Conservation (phyloP, 352 stramenopile genomes). For the Lagenidium giganteum region DNA sequence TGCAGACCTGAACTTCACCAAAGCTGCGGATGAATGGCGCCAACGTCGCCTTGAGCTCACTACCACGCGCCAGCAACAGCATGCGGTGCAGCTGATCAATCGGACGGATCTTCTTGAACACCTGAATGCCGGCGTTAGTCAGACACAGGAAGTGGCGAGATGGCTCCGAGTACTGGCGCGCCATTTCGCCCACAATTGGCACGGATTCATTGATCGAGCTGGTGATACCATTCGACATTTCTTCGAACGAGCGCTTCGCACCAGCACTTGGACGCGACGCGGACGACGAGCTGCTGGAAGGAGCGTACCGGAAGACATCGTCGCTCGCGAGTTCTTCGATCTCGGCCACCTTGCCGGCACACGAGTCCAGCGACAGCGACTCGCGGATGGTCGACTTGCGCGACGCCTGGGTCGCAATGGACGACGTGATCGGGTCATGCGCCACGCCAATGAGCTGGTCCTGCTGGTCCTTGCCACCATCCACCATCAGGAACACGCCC, state of each 20-base stretch:
- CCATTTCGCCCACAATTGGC: conserved; percentile 55
- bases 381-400: conserved; percentile 63
- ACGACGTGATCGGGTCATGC: conserved; percentile 60
- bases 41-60: conserved; percentile 47
- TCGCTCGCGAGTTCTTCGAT: conserved; percentile 44
- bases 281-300: conserved; percentile 6
- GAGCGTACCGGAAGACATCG: neutral
- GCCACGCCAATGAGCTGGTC: conserved; percentile 61
- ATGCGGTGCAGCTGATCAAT: conserved; percentile 73
- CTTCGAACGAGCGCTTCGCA: conserved; percentile 57
- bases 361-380: conserved; percentile 53
- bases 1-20: conserved; percentile 63
- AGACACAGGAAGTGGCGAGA: conserved; percentile 73
- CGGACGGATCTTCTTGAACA: conserved; percentile 80
- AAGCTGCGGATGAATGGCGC: conserved; percentile 67
- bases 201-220: conserved; percentile 9
- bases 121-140: conserved; percentile 71
- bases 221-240: conserved; percentile 37
- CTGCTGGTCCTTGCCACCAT: conserved; percentile 59
- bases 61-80: conserved; percentile 43
- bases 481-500: conserved; percentile 62
- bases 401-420: conserved; percentile 33
- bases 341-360: conserved; percentile 67
- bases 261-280: too few species aligned
- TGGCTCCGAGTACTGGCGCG: conserved; percentile 62